Evolutionary conservation across 441 rosid species (phyloP).

Genomic region (Gossypium aridum): DNA sequence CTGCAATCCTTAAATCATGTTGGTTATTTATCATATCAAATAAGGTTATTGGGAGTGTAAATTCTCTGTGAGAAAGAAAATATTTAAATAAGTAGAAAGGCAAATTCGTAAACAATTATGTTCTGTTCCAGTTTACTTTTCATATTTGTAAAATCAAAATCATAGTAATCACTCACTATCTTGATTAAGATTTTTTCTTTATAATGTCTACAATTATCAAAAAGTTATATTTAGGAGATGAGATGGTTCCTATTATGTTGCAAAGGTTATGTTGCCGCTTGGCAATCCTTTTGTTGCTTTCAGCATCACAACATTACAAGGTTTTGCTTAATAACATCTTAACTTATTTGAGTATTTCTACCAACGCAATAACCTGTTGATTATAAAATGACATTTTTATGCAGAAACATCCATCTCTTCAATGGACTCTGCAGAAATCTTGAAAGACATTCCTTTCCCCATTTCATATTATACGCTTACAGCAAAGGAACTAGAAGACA

Average conservation of each 20-base stretch:
- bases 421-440: conserved; percentile 29
- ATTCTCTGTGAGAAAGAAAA: neutral
- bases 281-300: neutral
- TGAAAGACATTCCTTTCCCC: conserved; percentile 75
- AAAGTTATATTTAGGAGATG: neutral
- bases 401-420: conserved; percentile 28
- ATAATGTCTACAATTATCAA: neutral
- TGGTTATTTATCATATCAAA: neutral
- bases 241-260: neutral
- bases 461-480: conserved; percentile 65
- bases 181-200: neutral
- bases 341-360: neutral
- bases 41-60: neutral
- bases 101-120: neutral
- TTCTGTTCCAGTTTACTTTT: neutral
- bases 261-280: neutral
- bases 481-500: conserved; percentile 67
- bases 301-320: neutral
- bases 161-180: neutral
- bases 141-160: neutral
- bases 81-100: neutral
- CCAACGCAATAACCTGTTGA: neutral
- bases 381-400: conserved; percentile 13
- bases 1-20: neutral
- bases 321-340: neutral